Evolutionary conservation across 1,284 basidiomycete genomes (phyloP).

Genomic region (Trametes hirsuta): DNA sequence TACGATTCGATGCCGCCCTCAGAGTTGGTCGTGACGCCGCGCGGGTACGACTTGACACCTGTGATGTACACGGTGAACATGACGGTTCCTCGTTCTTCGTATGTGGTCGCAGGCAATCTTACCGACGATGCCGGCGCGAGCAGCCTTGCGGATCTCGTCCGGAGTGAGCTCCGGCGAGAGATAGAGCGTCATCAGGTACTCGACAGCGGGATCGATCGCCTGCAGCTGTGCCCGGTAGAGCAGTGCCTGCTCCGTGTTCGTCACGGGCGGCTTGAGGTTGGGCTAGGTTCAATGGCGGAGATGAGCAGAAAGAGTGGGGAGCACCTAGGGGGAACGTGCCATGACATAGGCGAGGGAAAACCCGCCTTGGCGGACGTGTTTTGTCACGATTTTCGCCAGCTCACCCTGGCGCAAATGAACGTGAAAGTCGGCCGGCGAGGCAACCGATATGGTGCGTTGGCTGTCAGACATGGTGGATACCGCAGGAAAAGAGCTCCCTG

Average conservation of each 20-base stretch:
- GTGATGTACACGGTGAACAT: neutral
- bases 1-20: slow-evolving; percentile 98
- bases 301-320: slow-evolving; percentile 10
- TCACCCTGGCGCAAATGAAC: slow-evolving; percentile 94
- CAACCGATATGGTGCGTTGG: slow-evolving; percentile 51
- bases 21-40: slow-evolving; percentile 98
- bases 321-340: slow-evolving; percentile 51
- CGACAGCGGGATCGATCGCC: slow-evolving; percentile 75
- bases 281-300: slow-evolving; percentile 57
- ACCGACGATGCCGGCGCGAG: slow-evolving; percentile 83
- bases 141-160: slow-evolving; percentile 89
- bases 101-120: slow-evolving; percentile 25
- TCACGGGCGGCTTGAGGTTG: slow-evolving; percentile 93
- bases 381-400: slow-evolving; percentile 84
- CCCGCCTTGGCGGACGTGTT: slow-evolving; percentile 90
- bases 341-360: slow-evolving; percentile 96
- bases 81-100: neutral
- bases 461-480: slow-evolving; percentile 1
- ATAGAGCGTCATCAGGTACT: slow-evolving; percentile 97
- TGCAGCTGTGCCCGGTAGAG: slow-evolving; percentile 81
- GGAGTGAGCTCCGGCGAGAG: slow-evolving; percentile 90
- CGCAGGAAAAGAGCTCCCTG: neutral
- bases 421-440: slow-evolving; percentile 92
- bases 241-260: slow-evolving; percentile 81
- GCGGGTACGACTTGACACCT: slow-evolving; percentile 98